Evolutionary conservation across 768 basidiomycete genomes (phyloP).

Genomic region (Suillus weaverae): DNA sequence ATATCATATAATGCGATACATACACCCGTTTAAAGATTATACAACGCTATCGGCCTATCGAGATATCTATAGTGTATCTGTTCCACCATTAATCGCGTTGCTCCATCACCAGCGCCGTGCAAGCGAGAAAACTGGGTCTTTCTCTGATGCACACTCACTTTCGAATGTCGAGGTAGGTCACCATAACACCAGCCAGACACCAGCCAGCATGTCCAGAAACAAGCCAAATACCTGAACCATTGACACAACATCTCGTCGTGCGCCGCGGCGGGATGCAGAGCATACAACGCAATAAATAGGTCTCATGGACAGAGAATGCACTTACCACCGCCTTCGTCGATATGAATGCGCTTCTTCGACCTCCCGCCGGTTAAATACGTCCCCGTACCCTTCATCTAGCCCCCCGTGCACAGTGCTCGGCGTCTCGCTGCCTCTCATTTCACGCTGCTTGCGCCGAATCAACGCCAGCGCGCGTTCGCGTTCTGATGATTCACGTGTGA

Average conservation of each 20-base stretch:
- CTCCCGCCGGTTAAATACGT: constrained; percentile 68
- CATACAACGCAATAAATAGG: not conserved
- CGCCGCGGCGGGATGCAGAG: not conserved
- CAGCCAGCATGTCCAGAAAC: not conserved
- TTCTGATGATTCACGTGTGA: constrained; percentile 73
- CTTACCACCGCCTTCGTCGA: constrained; percentile 40
- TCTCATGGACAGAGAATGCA: not conserved
- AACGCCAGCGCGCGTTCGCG: constrained; percentile 74
- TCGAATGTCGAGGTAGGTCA: not conserved
- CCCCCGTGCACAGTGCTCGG: constrained; percentile 66
- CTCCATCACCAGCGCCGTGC: too few species aligned
- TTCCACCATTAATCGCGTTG: too few species aligned
- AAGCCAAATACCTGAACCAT: not conserved
- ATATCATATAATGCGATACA: too few species aligned
- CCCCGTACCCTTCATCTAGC: constrained; percentile 52
- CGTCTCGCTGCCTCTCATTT: constrained; percentile 63
- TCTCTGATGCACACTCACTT: not conserved
- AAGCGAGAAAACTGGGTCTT: too few species aligned
- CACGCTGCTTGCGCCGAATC: constrained; percentile 63
- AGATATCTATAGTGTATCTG: too few species aligned
- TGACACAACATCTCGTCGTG: not conserved
- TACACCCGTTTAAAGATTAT: too few species aligned
- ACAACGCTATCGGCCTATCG: too few species aligned
- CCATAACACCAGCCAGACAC: not conserved
- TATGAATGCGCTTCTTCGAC: constrained; percentile 68